These are phyloP conservation scores for Babesia caballi DNA, from an alignment of 169 alveolate genomes.

Conservation along the genomic window DNA sequence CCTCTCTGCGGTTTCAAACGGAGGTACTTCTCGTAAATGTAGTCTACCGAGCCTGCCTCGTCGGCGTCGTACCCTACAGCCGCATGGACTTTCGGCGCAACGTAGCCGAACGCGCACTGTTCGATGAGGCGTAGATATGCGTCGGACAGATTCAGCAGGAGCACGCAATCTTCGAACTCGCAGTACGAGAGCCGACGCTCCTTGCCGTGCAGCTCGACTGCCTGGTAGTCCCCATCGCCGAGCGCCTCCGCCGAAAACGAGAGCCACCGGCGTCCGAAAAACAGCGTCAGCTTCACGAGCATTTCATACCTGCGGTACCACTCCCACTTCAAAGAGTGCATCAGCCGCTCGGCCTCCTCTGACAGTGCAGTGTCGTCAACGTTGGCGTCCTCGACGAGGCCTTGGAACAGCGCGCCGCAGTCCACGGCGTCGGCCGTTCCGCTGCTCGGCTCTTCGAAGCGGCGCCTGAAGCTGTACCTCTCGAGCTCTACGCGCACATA, in stretches of 20 bases:
- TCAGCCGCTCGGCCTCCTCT: constrained; percentile 8
- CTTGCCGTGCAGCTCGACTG: background rate
- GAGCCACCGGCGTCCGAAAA: constrained; percentile 25
- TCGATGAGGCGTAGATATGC: constrained; percentile 13
- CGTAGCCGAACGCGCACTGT: constrained; percentile 2
- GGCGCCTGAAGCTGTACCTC: background rate
- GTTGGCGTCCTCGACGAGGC: constrained; percentile 18
- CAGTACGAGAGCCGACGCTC: background rate
- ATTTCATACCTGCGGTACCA: constrained; percentile 22
- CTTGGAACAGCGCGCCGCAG: constrained; percentile 18
- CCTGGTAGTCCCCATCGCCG: background rate
- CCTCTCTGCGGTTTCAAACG: background rate
- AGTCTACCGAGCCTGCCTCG: background rate
- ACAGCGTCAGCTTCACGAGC: constrained; percentile 23
- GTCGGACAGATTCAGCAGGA: constrained; percentile 3
- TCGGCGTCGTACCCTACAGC: background rate
- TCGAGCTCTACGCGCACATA: constrained; percentile 9
- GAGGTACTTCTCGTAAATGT: background rate
- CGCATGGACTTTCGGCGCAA: background rate
- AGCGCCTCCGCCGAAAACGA: background rate
- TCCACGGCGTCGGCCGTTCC: background rate
- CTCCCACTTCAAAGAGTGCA: constrained; percentile 1
- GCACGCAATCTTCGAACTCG: background rate
- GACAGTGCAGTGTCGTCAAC: background rate
- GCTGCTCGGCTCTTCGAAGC: background rate